Base-by-base conservation (phyloP, 805 yeast species). In the Starmera caribaea region DNA sequence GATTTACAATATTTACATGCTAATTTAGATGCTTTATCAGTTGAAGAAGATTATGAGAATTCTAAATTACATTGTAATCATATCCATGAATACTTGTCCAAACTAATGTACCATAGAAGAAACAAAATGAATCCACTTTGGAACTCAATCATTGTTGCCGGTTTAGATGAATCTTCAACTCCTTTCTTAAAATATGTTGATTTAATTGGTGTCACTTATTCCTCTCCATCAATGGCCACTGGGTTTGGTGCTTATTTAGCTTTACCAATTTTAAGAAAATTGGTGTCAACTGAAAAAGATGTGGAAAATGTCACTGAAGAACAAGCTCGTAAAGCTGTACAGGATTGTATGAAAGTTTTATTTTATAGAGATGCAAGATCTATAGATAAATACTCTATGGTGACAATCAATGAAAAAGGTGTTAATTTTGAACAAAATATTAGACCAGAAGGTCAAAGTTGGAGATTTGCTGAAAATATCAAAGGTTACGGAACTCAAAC, bases 211-310 rank as follows among this genome's bases (percentile, higher is more conserved):
- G 96, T 88, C 24, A 74, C 95, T 3, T 92, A 85, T 61, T 72
- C 85, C 4, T 73, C 97, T 0, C 92, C 95, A 27, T 71, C 95
- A 3, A 66, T 92, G 41, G 96, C 97, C 35, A 89, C 97, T 3
- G 99, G 99, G 1, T 90, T 88, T 59, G 99, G 98, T 43, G 82
- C 94, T 10, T 89, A 92, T 61, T 71, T 92, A 61, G 99, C 98
- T 3, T 65, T 88, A 34, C 99, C 99, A 21, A 65, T 92, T 52
- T 71, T 92, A 58, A 80, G 99, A 66, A 79, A 83, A 58, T 73
- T 81, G 43, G 85, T 83, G 30, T 95, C 87, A 42, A 65, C 68
- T 33, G 97, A 88, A 51, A 77, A 71, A 24, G 96, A 88, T 54
- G 84, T 74, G 42, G 71, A 63, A 32, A 79, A 78, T 32, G 73